Conservation (phyloP, 306 rosid genomes). For the Pyrus communis region DNA sequence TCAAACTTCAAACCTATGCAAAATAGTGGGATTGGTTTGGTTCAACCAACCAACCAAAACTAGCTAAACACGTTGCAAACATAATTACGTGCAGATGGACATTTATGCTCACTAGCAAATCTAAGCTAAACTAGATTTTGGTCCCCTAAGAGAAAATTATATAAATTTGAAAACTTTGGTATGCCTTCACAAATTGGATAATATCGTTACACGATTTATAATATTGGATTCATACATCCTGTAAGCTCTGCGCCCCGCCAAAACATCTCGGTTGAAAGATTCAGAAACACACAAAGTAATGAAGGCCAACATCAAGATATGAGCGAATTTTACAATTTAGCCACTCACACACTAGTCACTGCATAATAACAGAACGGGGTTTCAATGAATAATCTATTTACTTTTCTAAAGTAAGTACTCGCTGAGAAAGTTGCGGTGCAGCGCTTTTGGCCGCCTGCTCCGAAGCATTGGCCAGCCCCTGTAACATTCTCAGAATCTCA, state of each 20-base stretch:
- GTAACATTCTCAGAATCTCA: conserved; percentile 83
- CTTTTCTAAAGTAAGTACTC: conserved; percentile 19
- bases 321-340: neutral
- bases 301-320: neutral
- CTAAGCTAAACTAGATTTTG: neutral
- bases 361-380: neutral
- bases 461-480: conserved; percentile 67
- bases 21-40: no score
- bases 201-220: no score
- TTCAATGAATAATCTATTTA: conserved; percentile 19
- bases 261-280: neutral
- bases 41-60: neutral
- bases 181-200: no score
- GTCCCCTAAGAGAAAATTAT: neutral
- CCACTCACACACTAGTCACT: neutral
- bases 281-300: neutral
- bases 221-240: no score
- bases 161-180: no score
- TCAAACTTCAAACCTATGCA: no score
- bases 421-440: conserved; percentile 15
- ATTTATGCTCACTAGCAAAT: neutral
- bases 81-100: neutral
- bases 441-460: conserved; percentile 36
- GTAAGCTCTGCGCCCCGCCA: no score
- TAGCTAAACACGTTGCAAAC: neutral